Base-by-base conservation (phyloP, 2,329 filamentous ascomycete species). In the Colletotrichum shisoi region DNA sequence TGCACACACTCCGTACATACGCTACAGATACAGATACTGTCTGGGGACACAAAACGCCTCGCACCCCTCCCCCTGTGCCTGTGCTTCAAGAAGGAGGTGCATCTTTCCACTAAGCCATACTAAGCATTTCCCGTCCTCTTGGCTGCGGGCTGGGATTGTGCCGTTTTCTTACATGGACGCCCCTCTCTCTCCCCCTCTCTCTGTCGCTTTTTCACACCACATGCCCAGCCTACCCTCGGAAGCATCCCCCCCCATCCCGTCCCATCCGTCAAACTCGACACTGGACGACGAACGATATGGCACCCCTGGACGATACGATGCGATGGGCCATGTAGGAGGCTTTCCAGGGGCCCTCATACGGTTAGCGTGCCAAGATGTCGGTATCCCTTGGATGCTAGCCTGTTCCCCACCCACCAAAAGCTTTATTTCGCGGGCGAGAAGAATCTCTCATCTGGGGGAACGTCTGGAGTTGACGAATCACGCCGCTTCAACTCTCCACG, bases 301-400 rank as follows among this genome's bases (percentile, higher is more conserved):
- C 37, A 37, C 17, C 17, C 42, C 24, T 27, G 46, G 21, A 54
- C 52, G 46, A 27, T 27, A 54, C 52, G 46, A 27, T 27, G 24
- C 24, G 24, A 27, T 27, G 24, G 24, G 5, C 24, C 24, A 27
- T 27, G 24, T 31, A 31, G 42, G 64, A 67, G 42, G 61, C 54
- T 57, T 13, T 42, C 53, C 24, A 58, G 64, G 54, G 31, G 56
- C 1, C 6, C 19, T 6, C 15, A 19, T 54, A n/a, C 12, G 61
- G 61, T 39, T 67, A 64, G 64, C 49, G 64, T 67, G 64, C 64
- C 64, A 67, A 67, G 64, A 67, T 64, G 64, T 67, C 64, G 64
- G 64, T 67, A 67, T 64, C 64, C 64, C 64, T 64, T 54, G 64
- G 21, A 54, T 53, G 44, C 54, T 64, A 51, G 64, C 11, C 15